A percentile compares a stretch with the other conserved stretches of the same genome.
phyloP scores from a whole-genome alignment of 1,284 basidiomycete species.

The Waitea zeae region DNA sequence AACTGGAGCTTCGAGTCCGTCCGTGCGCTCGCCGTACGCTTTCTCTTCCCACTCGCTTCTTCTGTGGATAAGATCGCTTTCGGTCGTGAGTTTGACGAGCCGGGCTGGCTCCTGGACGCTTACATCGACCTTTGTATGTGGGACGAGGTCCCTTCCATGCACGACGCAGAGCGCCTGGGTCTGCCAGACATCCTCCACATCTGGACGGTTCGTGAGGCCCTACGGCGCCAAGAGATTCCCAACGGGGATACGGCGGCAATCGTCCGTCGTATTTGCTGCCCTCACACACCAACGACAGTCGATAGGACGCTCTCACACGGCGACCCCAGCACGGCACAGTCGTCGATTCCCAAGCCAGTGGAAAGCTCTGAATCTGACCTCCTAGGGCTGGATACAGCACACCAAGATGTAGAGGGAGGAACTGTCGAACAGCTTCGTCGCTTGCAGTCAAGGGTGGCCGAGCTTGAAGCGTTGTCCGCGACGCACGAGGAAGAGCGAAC shows the following conservation, averaged over 20 bases:
- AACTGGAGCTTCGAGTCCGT: slow-evolving; percentile 8
- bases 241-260: not conserved
- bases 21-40: slow-evolving; percentile 6
- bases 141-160: not conserved
- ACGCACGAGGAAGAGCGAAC: no score
- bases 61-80: slow-evolving; percentile 9
- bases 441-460: no score
- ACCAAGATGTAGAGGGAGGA: no score
- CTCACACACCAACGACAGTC: not conserved
- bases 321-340: no score
- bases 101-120: slow-evolving; percentile 5
- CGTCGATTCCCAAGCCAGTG: no score
- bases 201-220: not conserved
- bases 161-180: not conserved
- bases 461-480: no score
- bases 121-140: slow-evolving; percentile 1
- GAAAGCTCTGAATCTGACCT: no score
- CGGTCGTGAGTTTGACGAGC: slow-evolving; percentile 5
- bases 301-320: no score
- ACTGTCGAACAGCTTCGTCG: no score
- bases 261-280: not conserved
- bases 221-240: not conserved
- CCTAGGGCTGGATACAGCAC: no score
- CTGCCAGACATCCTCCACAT: not conserved
- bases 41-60: slow-evolving; percentile 4